These are phyloP conservation scores for Inosperma sp. DNA, from an alignment of 768 basidiomycete species.

Conservation along the genomic window DNA sequence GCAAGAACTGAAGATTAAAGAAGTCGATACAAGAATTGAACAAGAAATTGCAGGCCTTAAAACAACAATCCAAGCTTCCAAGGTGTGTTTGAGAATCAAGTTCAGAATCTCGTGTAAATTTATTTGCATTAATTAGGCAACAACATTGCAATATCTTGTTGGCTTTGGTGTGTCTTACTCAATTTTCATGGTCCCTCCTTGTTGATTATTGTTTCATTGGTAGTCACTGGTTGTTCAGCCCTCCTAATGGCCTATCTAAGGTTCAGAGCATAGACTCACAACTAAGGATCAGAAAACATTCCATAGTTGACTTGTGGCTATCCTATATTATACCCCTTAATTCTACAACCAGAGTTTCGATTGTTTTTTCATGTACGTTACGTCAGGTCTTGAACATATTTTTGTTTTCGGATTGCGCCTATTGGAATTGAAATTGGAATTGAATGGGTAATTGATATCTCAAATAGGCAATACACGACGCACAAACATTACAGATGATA, in stretches of 20 bases:
- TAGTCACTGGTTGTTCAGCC: constrained; percentile 83
- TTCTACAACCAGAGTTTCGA: too few species aligned
- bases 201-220: constrained; percentile 10
- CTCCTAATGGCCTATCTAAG: constrained; percentile 84
- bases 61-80: constrained; percentile 80
- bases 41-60: constrained; percentile 87
- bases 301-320: too few species aligned
- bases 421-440: too few species aligned
- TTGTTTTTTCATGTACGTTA: too few species aligned
- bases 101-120: background rate
- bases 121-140: constrained; percentile 47
- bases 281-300: too few species aligned
- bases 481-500: background rate
- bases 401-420: too few species aligned
- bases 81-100: constrained; percentile 40
- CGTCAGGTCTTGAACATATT: too few species aligned
- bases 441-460: too few species aligned
- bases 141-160: constrained; percentile 82
- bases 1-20: constrained; percentile 94
- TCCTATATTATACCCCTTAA: too few species aligned
- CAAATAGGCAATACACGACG: background rate
- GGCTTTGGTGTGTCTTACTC: constrained; percentile 63
- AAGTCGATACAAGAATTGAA: constrained; percentile 96
- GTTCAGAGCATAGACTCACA: constrained; percentile 60
- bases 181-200: background rate